Evolutionary conservation across 805 yeast species (phyloP).

Genomic region (Metschnikowia sp.): DNA sequence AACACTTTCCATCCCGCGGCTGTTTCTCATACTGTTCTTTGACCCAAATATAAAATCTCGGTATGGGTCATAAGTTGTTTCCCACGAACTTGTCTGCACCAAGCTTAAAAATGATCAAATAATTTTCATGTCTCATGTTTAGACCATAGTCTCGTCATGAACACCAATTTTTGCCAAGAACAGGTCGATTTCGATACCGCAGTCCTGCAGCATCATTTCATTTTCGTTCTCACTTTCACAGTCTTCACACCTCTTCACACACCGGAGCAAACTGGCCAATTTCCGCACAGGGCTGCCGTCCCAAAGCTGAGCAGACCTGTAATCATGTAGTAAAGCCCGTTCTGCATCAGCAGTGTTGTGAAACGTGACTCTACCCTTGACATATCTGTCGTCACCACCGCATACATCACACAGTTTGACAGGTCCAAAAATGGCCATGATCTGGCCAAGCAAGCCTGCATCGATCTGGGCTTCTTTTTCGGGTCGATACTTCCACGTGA

Average conservation of each 20-base stretch:
- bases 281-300: conserved; percentile 42
- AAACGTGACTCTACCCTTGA: conserved; percentile 37
- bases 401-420: conserved; percentile 16
- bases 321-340: conserved; percentile 42
- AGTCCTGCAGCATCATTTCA: too few species aligned
- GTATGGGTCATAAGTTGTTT: too few species aligned
- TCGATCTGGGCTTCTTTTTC: conserved; percentile 31
- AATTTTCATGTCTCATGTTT: too few species aligned
- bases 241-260: neutral
- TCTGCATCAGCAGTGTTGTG: conserved; percentile 23
- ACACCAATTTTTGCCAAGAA: too few species aligned
- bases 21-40: too few species aligned
- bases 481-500: conserved; percentile 46
- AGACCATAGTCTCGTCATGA: too few species aligned
- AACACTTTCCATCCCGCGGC: too few species aligned
- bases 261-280: conserved; percentile 46
- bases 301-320: conserved; percentile 42
- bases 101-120: too few species aligned
- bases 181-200: too few species aligned
- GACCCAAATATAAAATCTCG: too few species aligned
- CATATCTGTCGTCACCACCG: conserved; percentile 26
- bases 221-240: too few species aligned
- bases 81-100: too few species aligned
- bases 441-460: conserved; percentile 28
- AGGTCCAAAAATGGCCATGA: conserved; percentile 48